These are phyloP conservation scores for Pyrus pyrifolia DNA, from an alignment of 306 rosid species.

Conservation along the genomic window DNA sequence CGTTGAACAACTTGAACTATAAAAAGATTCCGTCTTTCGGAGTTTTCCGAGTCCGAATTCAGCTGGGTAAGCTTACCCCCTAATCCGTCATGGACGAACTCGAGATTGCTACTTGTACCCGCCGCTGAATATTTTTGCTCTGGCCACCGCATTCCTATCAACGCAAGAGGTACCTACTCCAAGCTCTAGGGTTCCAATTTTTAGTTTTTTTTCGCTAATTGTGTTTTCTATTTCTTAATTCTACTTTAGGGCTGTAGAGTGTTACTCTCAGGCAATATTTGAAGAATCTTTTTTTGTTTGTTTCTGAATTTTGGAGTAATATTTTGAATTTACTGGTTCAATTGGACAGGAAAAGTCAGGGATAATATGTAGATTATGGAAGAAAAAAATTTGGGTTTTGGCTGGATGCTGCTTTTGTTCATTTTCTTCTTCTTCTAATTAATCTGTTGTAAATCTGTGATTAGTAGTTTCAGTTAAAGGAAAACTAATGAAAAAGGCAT, in stretches of 20 bases:
- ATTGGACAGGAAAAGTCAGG: not conserved
- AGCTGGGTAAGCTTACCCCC: not conserved
- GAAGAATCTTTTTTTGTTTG: not conserved
- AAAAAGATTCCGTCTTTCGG: not conserved
- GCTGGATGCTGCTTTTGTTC: not conserved
- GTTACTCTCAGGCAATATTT: not conserved
- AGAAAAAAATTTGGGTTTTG: not conserved
- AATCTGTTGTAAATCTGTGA: not conserved
- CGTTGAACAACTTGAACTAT: not conserved
- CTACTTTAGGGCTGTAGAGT: not conserved
- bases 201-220: not conserved
- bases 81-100: constrained; percentile 12
- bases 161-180: not conserved
- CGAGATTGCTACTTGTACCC: not conserved
- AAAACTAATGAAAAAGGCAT: too few species aligned
- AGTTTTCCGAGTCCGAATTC: not conserved
- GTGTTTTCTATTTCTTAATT: not conserved
- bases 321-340: not conserved
- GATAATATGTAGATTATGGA: not conserved
- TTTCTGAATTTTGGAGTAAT: not conserved
- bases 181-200: constrained; percentile 1
- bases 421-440: not conserved
- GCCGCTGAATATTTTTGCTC: not conserved
- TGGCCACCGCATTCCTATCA: not conserved
- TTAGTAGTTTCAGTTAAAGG: not conserved